Evolutionary conservation across 2,329 filamentous ascomycete species (phyloP).

Genomic region (Colletotrichum sp.): DNA sequence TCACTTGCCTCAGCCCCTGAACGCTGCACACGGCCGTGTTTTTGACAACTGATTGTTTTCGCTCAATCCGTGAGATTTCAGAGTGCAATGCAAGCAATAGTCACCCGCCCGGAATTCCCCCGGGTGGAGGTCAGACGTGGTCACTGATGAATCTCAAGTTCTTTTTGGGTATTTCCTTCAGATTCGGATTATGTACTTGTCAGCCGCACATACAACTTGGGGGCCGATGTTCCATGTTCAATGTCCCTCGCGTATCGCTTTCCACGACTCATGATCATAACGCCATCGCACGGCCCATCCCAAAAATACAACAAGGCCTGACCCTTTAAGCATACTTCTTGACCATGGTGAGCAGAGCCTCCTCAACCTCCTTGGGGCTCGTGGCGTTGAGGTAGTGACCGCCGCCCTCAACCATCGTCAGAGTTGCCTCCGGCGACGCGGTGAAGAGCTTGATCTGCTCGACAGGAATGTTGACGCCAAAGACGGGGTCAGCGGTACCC

Average conservation of each 20-base stretch:
- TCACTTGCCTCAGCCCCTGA: not conserved
- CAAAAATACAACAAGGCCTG: not conserved
- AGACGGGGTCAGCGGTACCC: constrained; percentile 52
- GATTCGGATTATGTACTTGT: not conserved
- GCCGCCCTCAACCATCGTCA: constrained; percentile 48
- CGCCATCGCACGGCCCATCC: not conserved
- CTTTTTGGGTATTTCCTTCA: not conserved
- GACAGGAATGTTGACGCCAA: constrained; percentile 39
- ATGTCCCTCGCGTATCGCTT: not conserved
- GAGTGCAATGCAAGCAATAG: not conserved
- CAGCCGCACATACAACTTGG: not conserved
- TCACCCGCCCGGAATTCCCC: not conserved
- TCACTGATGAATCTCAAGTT: not conserved
- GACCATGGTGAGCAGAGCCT: constrained; percentile 49
- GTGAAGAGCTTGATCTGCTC: constrained; percentile 59
- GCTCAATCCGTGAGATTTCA: not conserved
- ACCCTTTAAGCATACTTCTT: constrained; percentile 30
- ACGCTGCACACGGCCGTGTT: not conserved
- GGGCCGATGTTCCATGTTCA: not conserved
- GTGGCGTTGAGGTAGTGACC: constrained; percentile 56
- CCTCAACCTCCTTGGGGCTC: constrained; percentile 48
- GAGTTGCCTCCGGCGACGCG: constrained; percentile 45
- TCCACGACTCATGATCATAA: constrained; percentile 1
- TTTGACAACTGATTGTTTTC: not conserved
- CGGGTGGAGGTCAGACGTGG: not conserved